These are phyloP conservation scores for Sequoia sempervirens DNA, from an alignment of 75 land plant genomes.

Conservation along the genomic window DNA sequence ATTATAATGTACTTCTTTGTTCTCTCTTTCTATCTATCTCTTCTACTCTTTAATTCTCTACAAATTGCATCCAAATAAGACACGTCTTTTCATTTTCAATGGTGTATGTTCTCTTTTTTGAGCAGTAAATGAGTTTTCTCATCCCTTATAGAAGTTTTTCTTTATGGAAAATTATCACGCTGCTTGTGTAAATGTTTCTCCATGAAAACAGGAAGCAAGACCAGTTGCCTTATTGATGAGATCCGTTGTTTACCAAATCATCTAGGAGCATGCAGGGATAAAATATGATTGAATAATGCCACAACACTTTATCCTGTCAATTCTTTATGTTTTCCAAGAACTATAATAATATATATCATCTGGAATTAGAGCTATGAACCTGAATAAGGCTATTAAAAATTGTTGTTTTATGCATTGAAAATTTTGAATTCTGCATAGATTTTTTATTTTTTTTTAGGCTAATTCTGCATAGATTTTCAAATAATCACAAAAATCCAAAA, in stretches of 20 bases:
- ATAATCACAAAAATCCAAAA: background rate
- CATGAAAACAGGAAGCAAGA: background rate
- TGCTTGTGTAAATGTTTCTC: background rate
- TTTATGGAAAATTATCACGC: background rate
- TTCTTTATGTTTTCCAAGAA: background rate
- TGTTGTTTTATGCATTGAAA: background rate
- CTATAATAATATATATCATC: background rate
- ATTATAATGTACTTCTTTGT: background rate
- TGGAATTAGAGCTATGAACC: background rate
- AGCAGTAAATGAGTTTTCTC: background rate
- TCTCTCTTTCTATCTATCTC: background rate
- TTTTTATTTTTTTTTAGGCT: background rate
- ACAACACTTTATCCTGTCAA: background rate
- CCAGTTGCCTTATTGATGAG: background rate
- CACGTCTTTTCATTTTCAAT: background rate
- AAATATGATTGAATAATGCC: background rate
- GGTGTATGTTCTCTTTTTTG: background rate
- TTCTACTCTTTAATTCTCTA: too few species aligned
- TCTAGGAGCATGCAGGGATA: background rate
- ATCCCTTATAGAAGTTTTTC: background rate
- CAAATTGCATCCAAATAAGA: background rate
- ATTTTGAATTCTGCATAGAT: background rate
- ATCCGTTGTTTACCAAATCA: background rate
- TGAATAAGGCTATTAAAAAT: background rate
- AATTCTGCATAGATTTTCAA: too few species aligned